Base-by-base conservation (phyloP, 352 stramenopile species). In the Globisporangium megalacanthum region DNA sequence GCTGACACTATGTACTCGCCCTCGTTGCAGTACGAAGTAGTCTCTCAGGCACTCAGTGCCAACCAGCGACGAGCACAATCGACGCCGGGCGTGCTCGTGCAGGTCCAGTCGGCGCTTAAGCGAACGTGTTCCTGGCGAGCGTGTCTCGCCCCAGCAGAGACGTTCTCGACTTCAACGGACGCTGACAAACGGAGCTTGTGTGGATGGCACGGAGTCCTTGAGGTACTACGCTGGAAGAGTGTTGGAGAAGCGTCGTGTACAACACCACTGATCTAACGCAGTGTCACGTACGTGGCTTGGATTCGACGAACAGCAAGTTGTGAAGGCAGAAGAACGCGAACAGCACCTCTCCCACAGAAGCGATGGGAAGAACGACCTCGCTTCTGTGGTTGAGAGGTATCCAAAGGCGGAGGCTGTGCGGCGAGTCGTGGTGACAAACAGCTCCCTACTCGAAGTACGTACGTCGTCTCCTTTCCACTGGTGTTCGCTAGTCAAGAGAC, bases 361-460 rank as follows among this genome's bases (percentile, higher is more conserved):
- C 14, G 65, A 53, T 25, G 48, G 66, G 37, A 59, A 49, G 49
- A 52, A 13, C 29, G 41, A 42, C 10, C 52, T 59, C 15, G 22
- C 56, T 3, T 22, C 62, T 7, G 20, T n/a, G 25, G 54, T 52
- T 17, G 59, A 59, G 36, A 58, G 9, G 10, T 22, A 48, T 20
- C 64, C 68, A 0, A 50, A 48, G 31, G 58, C 54, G 0, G 57
- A 70, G n/a, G 61, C 37, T n/a, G 56, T 46, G 25, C 70, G 66
- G 49, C 62, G 56, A 25, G 29, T 64, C 0, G 65, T 77, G 49
- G 42, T 64, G 41, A 58, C 44, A 19, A 62, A 58, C 3, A 79
- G 66, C 20, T 73, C 64, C 6, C 64, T 79, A 20, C 54, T 79
- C 47, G 58, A 79, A 47, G 71, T 77, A 60, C 20, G 71, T 77